Evolutionary conservation across 1,284 basidiomycete species (phyloP), one percentile per base, ranked within the genome.

Genomic region (Cryptococcus hybrid): DNA sequence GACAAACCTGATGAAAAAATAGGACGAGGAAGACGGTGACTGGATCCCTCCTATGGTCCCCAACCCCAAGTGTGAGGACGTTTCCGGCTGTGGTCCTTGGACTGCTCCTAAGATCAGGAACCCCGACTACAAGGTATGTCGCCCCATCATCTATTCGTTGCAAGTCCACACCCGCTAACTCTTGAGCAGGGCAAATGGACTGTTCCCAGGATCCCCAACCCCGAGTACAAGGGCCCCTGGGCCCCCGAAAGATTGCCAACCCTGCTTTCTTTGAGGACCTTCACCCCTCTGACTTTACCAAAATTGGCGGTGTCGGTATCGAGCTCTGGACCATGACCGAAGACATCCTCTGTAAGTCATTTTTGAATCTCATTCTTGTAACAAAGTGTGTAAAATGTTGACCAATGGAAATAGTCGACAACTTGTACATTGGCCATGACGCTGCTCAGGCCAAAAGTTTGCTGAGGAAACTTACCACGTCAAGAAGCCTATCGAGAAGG

Each of bases 261-360:
- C 24, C 35, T n/a, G 81, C 82, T 73, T 97, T 82, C 85, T 99
- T 89, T 76, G 90, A 95, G 80, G 96, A 99, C 79, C 76, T 83
- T 52, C 84, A 83, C 57, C 95, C 96, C 2, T 85, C 92, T 66
- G 88, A 92, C 82, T 87, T 99, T 60, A 82, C 84, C 69, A 88
- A 90, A 76, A 91, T 94, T 73, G 90, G 89, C 65, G 94, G 92
- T 80, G 84, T 97, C 65, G 93, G 93, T 75, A 93, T 97, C 62
- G 93, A 98, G 79, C 86, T 97, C 70, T 98, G 93, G 93, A 94
- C 92, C 56, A 98, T 97, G 94, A 94, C 92, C 50, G 92, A 96
- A 80, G 90, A 94, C 75, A 96, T 96, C 68, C 85, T 96, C 69
- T 96, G 73, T 76, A 54, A 57, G 74, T 67, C 6, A 24, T 69